A percentile compares a stretch with the other conserved stretches of the same genome.
Conservation (phyloP, 192 early-diverging fungal species). For the Powellomyces hirtus region DNA sequence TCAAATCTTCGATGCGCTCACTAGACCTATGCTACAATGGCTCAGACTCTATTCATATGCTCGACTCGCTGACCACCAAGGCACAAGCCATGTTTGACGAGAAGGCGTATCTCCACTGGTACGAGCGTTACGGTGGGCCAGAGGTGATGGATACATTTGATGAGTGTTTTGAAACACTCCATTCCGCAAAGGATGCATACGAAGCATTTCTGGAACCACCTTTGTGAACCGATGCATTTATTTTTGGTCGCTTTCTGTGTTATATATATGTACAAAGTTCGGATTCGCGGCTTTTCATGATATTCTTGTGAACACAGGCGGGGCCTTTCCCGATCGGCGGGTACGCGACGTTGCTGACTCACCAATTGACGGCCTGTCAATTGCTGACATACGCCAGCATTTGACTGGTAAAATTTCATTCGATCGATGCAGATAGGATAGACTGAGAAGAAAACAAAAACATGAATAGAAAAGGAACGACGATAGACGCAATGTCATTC, state of each 20-base stretch:
- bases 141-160: constrained; percentile 23
- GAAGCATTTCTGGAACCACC: not conserved
- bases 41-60: constrained; percentile 2
- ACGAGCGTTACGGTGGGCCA: constrained; percentile 27
- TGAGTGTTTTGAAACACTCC: constrained; percentile 25
- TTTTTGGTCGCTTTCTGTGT: no score
- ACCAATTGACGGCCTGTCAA: not conserved
- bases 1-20: constrained; percentile 28
- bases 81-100: constrained; percentile 23
- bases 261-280: no score
- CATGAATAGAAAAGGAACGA: not conserved
- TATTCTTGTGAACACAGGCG: no score
- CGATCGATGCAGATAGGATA: no score
- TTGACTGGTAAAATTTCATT: no score
- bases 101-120: constrained; percentile 46
- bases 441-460: no score
- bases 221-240: no score
- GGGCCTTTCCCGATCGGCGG: not conserved
- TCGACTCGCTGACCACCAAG: constrained; percentile 8
- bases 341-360: not conserved
- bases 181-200: constrained; percentile 4
- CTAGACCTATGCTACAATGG: constrained; percentile 31
- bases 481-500: not conserved
- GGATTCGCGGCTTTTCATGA: no score
- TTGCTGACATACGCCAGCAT: not conserved